phyloP scores from a whole-genome alignment of 441 rosid genomes.

The Adansonia madagascariensis region DNA sequence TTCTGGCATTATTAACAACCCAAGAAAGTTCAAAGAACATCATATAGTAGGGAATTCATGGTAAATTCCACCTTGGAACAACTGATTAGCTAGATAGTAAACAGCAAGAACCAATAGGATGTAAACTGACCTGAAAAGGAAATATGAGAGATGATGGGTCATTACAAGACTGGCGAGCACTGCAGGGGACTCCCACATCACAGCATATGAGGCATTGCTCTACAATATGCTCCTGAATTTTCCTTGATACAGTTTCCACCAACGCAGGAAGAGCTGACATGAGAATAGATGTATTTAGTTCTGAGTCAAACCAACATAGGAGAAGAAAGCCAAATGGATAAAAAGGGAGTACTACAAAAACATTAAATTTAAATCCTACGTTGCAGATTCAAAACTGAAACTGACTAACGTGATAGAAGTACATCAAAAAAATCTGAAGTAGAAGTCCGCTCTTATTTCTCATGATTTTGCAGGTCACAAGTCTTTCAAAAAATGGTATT shows the following conservation, averaged over 20 bases:
- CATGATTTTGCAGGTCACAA: slow-evolving; percentile 9
- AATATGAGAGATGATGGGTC: slow-evolving; percentile 94
- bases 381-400: background rate
- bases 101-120: background rate
- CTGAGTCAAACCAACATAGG: slow-evolving; percentile 10
- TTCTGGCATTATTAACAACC: background rate
- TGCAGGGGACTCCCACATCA: slow-evolving; percentile 92
- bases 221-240: slow-evolving; percentile 83
- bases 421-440: no score
- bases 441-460: background rate
- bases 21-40: slow-evolving; percentile 4
- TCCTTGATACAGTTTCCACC: slow-evolving; percentile 74
- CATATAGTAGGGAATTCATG: background rate
- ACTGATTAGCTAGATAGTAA: background rate
- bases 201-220: slow-evolving; percentile 93
- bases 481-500: background rate
- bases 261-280: slow-evolving; percentile 81
- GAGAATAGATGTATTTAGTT: slow-evolving; percentile 24
- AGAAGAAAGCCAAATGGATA: slow-evolving; percentile 2
- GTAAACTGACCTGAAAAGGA: slow-evolving; percentile 79
- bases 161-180: slow-evolving; percentile 81
- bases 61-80: background rate
- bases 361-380: background rate
- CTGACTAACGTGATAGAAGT: background rate
- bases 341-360: background rate